phyloP scores from a whole-genome alignment of 2,329 filamentous ascomycete species.

The Blastomyces silverae region DNA sequence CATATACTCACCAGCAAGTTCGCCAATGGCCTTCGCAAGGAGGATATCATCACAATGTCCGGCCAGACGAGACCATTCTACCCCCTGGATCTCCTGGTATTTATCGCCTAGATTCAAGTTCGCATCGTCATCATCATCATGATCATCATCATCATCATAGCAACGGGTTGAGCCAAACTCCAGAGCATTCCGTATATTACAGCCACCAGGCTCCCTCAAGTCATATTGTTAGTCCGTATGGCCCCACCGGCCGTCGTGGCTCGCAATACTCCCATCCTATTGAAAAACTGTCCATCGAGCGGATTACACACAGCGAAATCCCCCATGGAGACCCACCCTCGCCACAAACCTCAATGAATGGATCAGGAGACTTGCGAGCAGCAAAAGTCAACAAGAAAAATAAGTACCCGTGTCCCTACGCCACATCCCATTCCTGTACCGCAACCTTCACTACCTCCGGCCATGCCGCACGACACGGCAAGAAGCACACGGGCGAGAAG shows the following conservation, averaged over 20 bases:
- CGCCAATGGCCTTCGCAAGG: slow-evolving; percentile 11
- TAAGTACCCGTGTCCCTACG: slow-evolving; percentile 59
- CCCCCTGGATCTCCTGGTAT: neutral
- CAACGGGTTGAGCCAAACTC: neutral
- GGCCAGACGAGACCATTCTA: slow-evolving; percentile 12
- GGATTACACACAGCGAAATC: slow-evolving; percentile 1
- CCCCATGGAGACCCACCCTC: slow-evolving; percentile 26
- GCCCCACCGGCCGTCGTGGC: neutral
- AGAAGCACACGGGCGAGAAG: slow-evolving; percentile 63
- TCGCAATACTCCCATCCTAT: slow-evolving; percentile 6
- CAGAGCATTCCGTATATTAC: slow-evolving; percentile 8
- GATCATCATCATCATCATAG: neutral
- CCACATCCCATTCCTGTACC: slow-evolving; percentile 52
- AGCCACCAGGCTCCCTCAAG: neutral
- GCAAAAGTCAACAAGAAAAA: slow-evolving; percentile 46
- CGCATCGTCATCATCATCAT: too few relatives aligned
- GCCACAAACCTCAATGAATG: slow-evolving; percentile 26
- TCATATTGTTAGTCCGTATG: neutral
- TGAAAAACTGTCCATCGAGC: slow-evolving; percentile 3
- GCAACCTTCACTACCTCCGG: slow-evolving; percentile 62
- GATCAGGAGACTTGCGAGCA: slow-evolving; percentile 24
- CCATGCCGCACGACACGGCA: slow-evolving; percentile 60
- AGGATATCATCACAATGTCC: slow-evolving; percentile 13
- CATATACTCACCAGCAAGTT: slow-evolving; percentile 15
- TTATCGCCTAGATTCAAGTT: neutral